Percentiles rank a stretch among this genome's conserved stretches.
Conservation (phyloP, 2,329 filamentous ascomycete species). For the Epichloe uncinata region DNA sequence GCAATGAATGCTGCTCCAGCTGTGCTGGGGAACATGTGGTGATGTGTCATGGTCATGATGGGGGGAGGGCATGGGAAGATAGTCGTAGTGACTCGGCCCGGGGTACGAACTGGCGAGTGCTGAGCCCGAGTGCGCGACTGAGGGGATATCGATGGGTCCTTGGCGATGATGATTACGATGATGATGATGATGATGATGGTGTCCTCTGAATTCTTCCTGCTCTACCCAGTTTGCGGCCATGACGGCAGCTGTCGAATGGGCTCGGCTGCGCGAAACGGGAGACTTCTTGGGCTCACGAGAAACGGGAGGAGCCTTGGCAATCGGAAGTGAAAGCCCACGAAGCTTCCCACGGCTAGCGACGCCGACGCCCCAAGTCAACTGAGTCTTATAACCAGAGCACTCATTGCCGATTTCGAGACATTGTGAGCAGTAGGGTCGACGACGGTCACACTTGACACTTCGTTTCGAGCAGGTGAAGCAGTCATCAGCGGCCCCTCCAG, state of each 20-base stretch:
- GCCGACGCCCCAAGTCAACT: conserved; percentile 90
- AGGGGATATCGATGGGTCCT: conserved; percentile 24
- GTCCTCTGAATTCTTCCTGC: conserved; percentile 20
- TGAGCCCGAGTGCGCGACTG: conserved; percentile 22
- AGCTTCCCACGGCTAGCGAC: conserved; percentile 93
- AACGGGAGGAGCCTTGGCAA: conserved; percentile 47
- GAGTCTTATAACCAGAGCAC: conserved; percentile 93
- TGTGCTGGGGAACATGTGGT: conserved; percentile 25
- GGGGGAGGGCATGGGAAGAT: conserved; percentile 34
- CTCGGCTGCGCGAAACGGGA: conserved; percentile 27
- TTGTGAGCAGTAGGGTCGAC: conserved; percentile 87
- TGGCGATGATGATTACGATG: too few species aligned
- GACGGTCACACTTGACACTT: conserved; percentile 74
- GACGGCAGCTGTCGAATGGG: conserved; percentile 28
- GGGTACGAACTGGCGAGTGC: conserved; percentile 30
- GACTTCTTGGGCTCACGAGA: conserved; percentile 35
- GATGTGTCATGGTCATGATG: conserved; percentile 24
- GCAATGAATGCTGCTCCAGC: conserved; percentile 36
- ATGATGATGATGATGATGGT: conserved; percentile 6
- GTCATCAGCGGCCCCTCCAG: conserved; percentile 82
- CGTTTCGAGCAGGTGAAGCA: conserved; percentile 88
- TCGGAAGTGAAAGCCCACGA: conserved; percentile 66
- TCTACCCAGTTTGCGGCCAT: conserved; percentile 17
- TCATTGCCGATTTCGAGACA: conserved; percentile 86
- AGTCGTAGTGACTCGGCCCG: conserved; percentile 29